Base-by-base conservation (phyloP, 1,284 basidiomycete species). In the Ceratobasidium sp. region DNA sequence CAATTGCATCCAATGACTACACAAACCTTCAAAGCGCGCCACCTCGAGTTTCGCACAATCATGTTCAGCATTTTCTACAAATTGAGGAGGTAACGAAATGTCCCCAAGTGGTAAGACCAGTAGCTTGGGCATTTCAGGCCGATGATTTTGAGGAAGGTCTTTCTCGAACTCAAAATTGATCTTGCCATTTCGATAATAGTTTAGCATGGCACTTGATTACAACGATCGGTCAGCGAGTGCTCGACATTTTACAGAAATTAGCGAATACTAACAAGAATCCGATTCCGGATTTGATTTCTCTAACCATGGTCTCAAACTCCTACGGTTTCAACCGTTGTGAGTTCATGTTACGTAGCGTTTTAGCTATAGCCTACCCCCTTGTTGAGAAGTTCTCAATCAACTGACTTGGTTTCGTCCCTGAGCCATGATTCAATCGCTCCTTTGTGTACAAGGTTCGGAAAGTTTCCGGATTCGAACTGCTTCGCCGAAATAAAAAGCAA, bases 101-200 rank as follows among this genome's bases (percentile, higher is more conserved):
- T 65, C 55, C 23, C 39, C 46, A 12, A 3, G 6, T 30, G 72
- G 61, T 30, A 72, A 23, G n/a, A 72, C 53, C 16, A 60, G 28
- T 21, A 67, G 30, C 36, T 72, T 72, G 26, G 64, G 72, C 41
- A 65, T 58, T 18, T 71, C 57, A 14, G 69, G 69, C 2, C 61
- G 46, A 18, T 65, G 48, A 1, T 72, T 52, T 41, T 50, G 64
- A 30, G 39, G 57, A 3, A 65, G 41, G 21, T 58, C 61, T 50
- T 67, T 55, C 26, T 72, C 61, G 34, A 72, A 39, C 8, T 59
- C 55, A 36, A 39, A 36, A 26, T 72, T 64, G 23, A 58, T 41
- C 23, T 72, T 32, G 30, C 52, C 26, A 9, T 43, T 65, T 30
- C 36, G 50, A 26, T 72, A 72, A 43, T 64, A 59, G 21, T 64